Percentiles rank a stretch among this genome's conserved stretches.
Conservation (phyloP, 2,329 filamentous ascomycete species). For the Helotiales sp. region DNA sequence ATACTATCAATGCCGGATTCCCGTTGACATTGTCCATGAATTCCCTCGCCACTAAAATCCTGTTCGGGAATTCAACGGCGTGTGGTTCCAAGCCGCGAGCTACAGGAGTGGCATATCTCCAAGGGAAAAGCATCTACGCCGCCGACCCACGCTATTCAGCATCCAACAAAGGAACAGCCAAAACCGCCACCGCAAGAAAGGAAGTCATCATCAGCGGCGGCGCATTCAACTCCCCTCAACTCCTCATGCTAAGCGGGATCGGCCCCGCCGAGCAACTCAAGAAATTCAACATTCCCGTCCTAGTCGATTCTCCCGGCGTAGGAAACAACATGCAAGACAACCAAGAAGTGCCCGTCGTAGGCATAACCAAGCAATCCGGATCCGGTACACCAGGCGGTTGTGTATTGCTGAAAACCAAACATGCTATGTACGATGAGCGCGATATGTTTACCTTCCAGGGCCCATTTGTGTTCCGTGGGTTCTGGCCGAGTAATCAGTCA, state of each 20-base stretch:
- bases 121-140: slow-evolving; percentile 49
- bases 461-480: slow-evolving; percentile 36
- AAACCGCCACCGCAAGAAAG: slow-evolving; percentile 41
- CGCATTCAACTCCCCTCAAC: slow-evolving; percentile 51
- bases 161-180: slow-evolving; percentile 32
- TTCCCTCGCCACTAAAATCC: slow-evolving; percentile 47
- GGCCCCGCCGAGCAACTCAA: slow-evolving; percentile 47
- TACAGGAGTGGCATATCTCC: slow-evolving; percentile 49
- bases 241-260: slow-evolving; percentile 53
- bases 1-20: slow-evolving; percentile 30
- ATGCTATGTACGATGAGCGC: slow-evolving; percentile 45
- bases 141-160: slow-evolving; percentile 46
- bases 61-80: slow-evolving; percentile 43
- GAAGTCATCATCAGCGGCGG: slow-evolving; percentile 53
- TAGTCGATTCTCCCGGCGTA: slow-evolving; percentile 66
- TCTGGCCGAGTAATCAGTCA: slow-evolving; percentile 39
- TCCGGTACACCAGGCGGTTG: slow-evolving; percentile 55
- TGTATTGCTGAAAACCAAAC: slow-evolving; percentile 39
- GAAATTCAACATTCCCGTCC: slow-evolving; percentile 53
- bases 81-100: slow-evolving; percentile 41
- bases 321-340: slow-evolving; percentile 63
- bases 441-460: slow-evolving; percentile 44
- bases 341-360: slow-evolving; percentile 54
- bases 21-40: slow-evolving; percentile 26
- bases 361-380: slow-evolving; percentile 46